These are phyloP conservation scores for Picochlorum sp. DNA, from an alignment of 139 green algal species.

Conservation along the genomic window DNA sequence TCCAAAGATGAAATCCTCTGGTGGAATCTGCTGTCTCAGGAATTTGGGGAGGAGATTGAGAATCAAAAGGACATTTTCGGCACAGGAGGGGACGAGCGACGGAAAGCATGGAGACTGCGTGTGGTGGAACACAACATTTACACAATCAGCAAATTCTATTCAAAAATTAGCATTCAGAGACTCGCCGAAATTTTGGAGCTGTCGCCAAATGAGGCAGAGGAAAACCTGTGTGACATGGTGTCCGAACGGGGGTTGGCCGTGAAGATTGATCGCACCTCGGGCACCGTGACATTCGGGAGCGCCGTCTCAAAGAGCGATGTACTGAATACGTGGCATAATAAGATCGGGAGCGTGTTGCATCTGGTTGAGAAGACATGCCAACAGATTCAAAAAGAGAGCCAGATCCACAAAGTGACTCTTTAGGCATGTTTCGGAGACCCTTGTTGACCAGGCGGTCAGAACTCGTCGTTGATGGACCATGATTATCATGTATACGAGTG, in stretches of 20 bases:
- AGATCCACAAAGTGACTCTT: slow-evolving; percentile 79
- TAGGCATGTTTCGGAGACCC: neutral
- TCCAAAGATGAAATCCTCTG: slow-evolving; percentile 70
- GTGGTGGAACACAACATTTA: slow-evolving; percentile 94
- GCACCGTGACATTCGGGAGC: slow-evolving; percentile 67
- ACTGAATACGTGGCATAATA: slow-evolving; percentile 73
- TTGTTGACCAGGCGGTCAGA: neutral
- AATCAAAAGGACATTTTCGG: slow-evolving; percentile 46
- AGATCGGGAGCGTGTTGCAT: slow-evolving; percentile 71
- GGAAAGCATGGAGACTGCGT: slow-evolving; percentile 45
- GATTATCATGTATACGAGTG: no score
- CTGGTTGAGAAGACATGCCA: slow-evolving; percentile 87
- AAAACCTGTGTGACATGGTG: slow-evolving; percentile 85
- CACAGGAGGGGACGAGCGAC: slow-evolving; percentile 19
- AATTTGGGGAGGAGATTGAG: slow-evolving; percentile 61
- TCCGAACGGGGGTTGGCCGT: slow-evolving; percentile 64
- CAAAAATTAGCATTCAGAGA: slow-evolving; percentile 55
- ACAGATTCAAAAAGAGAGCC: slow-evolving; percentile 87
- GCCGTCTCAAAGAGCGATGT: slow-evolving; percentile 43
- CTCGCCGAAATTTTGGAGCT: slow-evolving; percentile 84
- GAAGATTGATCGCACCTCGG: slow-evolving; percentile 87
- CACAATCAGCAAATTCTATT: slow-evolving; percentile 81
- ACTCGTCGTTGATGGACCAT: neutral
- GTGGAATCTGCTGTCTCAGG: slow-evolving; percentile 60
- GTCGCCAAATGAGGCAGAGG: slow-evolving; percentile 70